Evolutionary conservation across 2,329 filamentous ascomycete species (phyloP), one percentile per base, ranked within the genome.

Genomic region (Emergomyces orientalis): DNA sequence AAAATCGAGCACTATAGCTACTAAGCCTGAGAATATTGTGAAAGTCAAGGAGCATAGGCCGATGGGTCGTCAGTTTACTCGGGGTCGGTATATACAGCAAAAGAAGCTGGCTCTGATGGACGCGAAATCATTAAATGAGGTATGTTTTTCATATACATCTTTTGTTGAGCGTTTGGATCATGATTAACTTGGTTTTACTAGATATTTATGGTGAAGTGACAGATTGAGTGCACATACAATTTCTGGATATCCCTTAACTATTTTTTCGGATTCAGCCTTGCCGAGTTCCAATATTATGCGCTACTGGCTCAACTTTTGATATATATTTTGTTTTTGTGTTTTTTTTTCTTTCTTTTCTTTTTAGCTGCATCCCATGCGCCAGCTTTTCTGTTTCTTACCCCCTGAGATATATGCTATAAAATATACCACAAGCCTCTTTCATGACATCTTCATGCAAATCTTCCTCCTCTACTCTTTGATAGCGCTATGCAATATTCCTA

Each of bases 101-200:
- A 97, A 97, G 80, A 87, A 86, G 70, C 85, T 88, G 78, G 91
- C 92, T 2, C 84, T 91, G 63, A 83, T 91, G 78, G 89, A 97
- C 74, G 83, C 87, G 58, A 86, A 88, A 71, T 90, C 91, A 17
- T 77, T 97, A 71, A 93, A 92, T 74, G 91, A 97, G 86, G 89
- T 92, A 78, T 74, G 79, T 71, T 41, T 64, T 62, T 17, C 19
- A 61, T 45, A 19, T 47, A 19, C 25, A 14, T 47, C 22, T 43
- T n/a, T 51, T 43, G 7, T 45, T 55, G 17, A 22, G 19, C 27
- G 9, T n/a, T 17, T 43, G 19, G 34, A 57, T 63, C 57, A 64
- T 63, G 32, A n/a, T 32, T 52, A 39, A 51, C 22, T 56, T 25
- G 5, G 27, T 41, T 11, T 43, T 39, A 19, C 17, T 60, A 76